Conservation (phyloP, 352 stramenopile species). For the Plasmopara muralis region DNA sequence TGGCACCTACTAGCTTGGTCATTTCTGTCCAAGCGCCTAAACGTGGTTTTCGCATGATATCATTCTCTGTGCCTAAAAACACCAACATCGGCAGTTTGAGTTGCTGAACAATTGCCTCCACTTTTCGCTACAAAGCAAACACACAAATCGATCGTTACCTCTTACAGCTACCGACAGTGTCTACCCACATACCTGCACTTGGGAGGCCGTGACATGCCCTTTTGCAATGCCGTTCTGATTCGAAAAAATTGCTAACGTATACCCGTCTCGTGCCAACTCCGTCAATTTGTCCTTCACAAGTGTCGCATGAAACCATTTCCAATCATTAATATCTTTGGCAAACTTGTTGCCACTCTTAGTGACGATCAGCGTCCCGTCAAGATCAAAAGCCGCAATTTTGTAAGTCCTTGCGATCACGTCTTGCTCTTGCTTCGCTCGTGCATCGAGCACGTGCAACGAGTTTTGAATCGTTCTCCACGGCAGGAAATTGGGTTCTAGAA, state of each 20-base stretch:
- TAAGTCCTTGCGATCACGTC: not conserved
- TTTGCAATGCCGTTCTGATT: constrained; percentile 84
- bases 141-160: constrained; percentile 5
- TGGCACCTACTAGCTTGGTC: constrained; percentile 15
- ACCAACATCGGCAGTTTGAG: constrained; percentile 66
- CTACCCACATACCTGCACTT: constrained; percentile 46
- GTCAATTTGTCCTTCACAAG: constrained; percentile 44
- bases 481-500: constrained; percentile 26
- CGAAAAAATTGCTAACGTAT: constrained; percentile 63
- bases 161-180: not conserved
- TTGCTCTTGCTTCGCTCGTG: constrained; percentile 19
- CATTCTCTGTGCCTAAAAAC: constrained; percentile 62
- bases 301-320: constrained; percentile 67
- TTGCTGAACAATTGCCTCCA: constrained; percentile 51
- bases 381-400: constrained; percentile 77
- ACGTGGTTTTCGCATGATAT: constrained; percentile 76
- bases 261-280: constrained; percentile 40
- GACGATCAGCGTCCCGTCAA: constrained; percentile 76
- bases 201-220: constrained; percentile 46
- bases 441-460: constrained; percentile 49
- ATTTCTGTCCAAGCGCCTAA: constrained; percentile 60
- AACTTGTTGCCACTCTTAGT: constrained; percentile 85
- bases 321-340: constrained; percentile 56
- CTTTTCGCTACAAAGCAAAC: constrained; percentile 38
- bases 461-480: constrained; percentile 38